Conservation (phyloP, 495 filamentous ascomycete genomes). For the Penicillium odoratum region DNA sequence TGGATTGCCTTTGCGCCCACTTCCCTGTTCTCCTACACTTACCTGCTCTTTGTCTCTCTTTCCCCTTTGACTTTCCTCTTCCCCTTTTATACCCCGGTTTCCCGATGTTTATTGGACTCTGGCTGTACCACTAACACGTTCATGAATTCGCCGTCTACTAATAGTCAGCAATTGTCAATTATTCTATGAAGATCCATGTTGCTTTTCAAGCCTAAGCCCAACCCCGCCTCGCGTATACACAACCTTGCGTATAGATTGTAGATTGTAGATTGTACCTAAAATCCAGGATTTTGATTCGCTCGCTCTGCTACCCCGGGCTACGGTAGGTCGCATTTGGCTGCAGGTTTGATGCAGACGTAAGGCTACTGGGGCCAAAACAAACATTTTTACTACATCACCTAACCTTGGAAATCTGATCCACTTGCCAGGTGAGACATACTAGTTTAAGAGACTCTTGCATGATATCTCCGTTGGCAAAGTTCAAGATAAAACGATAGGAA, state of each 20-base stretch:
- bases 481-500: neutral
- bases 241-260: neutral
- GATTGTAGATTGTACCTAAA: neutral
- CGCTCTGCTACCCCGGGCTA: neutral
- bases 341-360: constrained; percentile 1
- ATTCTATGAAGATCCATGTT: constrained; percentile 7
- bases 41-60: constrained; percentile 5
- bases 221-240: too few species aligned
- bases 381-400: neutral
- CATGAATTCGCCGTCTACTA: constrained; percentile 20
- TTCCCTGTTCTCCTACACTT: constrained; percentile 1
- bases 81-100: constrained; percentile 35
- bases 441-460: neutral
- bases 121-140: constrained; percentile 39
- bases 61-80: constrained; percentile 17
- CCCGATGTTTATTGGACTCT: constrained; percentile 37
- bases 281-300: neutral
- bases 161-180: constrained; percentile 23
- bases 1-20: constrained; percentile 2
- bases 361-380: constrained; percentile 13
- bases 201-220: neutral
- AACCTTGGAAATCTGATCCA: neutral
- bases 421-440: constrained; percentile 7
- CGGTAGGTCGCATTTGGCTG: constrained; percentile 8
- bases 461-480: neutral